Base-by-base conservation (phyloP, 2,329 filamentous ascomycete species). In the Aspergillus tubingensis region DNA sequence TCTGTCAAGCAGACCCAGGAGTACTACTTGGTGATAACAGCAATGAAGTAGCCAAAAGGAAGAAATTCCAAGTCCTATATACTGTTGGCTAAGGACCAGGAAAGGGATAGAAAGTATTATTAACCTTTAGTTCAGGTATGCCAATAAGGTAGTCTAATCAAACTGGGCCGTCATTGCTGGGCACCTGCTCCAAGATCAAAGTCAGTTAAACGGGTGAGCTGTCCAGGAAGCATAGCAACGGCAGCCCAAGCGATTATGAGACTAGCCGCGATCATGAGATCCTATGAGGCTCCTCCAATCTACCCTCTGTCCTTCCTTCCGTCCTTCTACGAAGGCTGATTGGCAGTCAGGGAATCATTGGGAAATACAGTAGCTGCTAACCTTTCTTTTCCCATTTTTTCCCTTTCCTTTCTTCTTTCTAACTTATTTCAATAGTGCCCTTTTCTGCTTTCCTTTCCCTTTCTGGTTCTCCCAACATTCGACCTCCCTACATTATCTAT, bases 111-210 rank as follows among this genome's bases (percentile, higher is more conserved):
- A 41, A 48, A 44, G 13, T 44, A 27, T 50, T 32, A 50, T 44
- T 44, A 44, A 27, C 36, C 51, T 43, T 44, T 30, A 55, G 19
- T 58, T 62, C 50, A 57, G 60, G 62, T 57, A 61, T 62, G 62
- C 55, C 53, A 50, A 47, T 44, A 21, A 44, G 19, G 41, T 53
- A 53, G 53, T 62, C 59, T 60, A 58, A 59, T 64, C 54, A 53
- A 60, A 64, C 60, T 54, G 61, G 61, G 60, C 59, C 61, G 62
- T 64, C 59, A 57, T 58, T 54, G 55, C 59, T 65, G 57, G 65
- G 62, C 59, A 63, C 44, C 17, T 36, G 17, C 50, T 62, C 50
- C 59, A 52, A 56, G 47, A 47, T 50, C 49, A 36, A 32, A 43
- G 56, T 61, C 41, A 53, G 57, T 47, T 54, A 53, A 53, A 36